Evolutionary conservation across 2,329 filamentous ascomycete species (phyloP), one percentile per base, ranked within the genome.

Genomic region (Fusarium humuli): DNA sequence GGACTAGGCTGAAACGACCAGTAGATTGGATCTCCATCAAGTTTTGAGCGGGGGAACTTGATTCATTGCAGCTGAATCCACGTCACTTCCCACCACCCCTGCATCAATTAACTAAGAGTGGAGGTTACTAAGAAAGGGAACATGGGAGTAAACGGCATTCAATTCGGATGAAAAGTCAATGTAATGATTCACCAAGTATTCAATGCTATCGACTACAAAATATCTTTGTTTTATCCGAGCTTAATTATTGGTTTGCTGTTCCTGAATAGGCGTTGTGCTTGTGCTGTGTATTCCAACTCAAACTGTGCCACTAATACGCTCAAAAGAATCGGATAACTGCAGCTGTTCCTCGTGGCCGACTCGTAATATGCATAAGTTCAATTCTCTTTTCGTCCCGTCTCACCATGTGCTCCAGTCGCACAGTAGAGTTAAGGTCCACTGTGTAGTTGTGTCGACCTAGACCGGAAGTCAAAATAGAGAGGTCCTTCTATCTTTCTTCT

Each of bases 1-100:
- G 53, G 64, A 63, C 65, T 65, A 70, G 58, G 72, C 71, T 75
- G 73, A 75, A 75, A 75, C 73, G 67, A 70, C 60, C 69, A 58
- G 57, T 59, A 58, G 54, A 59, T 71, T 67, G 48, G 55, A 57
- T 71, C 54, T 50, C 60, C 34, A 42, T 62, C 47, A 57, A 57
- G 64, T 65, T 52, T 54, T 44, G 34, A 50, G 68, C 50, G 64
- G 68, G 57, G 67, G 42, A 45, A 45, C 34, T 42, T 34, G 34
- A 46, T 41, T 62, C 55, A 64, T 58, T 61, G 45, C 60, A 74
- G 72, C 72, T 74, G 72, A 71, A 56, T 67, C 58, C 68, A 73
- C 62, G 71, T 67, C 55, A 70, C 61, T 48, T 48, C 18, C 16
- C 20, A 48, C 25, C 18, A 49, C 55, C 48, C 58, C 57, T 63